Conservation (phyloP, 345 rosid genomes). For the Aegle marmelos region DNA sequence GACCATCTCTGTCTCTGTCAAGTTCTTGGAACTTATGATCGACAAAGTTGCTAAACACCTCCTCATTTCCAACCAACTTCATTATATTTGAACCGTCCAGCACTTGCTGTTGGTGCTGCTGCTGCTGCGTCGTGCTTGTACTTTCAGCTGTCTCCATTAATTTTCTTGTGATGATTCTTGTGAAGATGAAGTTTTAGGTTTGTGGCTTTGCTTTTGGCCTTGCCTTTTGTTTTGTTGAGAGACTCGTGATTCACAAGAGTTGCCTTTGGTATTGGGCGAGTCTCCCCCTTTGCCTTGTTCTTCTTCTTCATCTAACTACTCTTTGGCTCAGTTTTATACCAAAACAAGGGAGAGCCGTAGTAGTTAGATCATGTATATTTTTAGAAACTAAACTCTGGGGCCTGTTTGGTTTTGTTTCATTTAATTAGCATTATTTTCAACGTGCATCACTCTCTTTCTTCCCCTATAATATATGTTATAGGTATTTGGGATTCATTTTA, state of each 20-base stretch:
- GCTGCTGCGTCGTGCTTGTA: background rate
- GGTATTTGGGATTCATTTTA: no score
- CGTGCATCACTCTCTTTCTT: background rate
- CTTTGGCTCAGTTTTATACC: background rate
- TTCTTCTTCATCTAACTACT: background rate
- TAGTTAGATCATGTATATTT: background rate
- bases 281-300: background rate
- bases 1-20: slow-evolving; percentile 75
- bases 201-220: background rate
- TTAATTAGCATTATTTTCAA: background rate
- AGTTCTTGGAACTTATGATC: slow-evolving; percentile 80
- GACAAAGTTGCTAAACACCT: slow-evolving; percentile 70
- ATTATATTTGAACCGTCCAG: slow-evolving; percentile 90
- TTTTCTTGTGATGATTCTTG: slow-evolving; percentile 18
- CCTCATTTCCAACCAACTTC: slow-evolving; percentile 79
- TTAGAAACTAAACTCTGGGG: background rate
- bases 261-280: no score
- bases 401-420: slow-evolving; percentile 17
- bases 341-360: background rate
- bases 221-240: slow-evolving; percentile 4
- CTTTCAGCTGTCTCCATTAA: slow-evolving; percentile 34
- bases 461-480: no score
- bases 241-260: slow-evolving; percentile 34
- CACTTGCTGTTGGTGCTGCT: slow-evolving; percentile 41
- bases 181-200: background rate